Percentiles rank a stretch among this genome's conserved stretches.
These are phyloP conservation scores for Aspergillus versicolor DNA, from an alignment of 2,329 filamentous ascomycete genomes.

Conservation along the genomic window DNA sequence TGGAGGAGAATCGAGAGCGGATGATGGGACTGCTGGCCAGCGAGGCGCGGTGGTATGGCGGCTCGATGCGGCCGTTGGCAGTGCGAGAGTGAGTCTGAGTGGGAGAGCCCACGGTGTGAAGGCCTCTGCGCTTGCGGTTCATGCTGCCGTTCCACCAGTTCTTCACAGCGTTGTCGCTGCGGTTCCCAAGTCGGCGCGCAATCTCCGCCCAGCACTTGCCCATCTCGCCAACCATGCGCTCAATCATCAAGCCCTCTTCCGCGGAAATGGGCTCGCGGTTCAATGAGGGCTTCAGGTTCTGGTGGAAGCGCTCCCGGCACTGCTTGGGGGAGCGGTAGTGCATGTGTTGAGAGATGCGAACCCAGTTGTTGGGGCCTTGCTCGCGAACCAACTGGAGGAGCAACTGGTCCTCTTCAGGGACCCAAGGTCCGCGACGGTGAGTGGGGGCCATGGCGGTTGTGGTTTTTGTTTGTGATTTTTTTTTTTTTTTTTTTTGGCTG, in stretches of 20 bases:
- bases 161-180: constrained; percentile 94
- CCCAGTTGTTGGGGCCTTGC: constrained; percentile 84
- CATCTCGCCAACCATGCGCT: constrained; percentile 71
- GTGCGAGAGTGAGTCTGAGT: constrained; percentile 27
- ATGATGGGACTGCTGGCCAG: constrained; percentile 26
- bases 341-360: constrained; percentile 75
- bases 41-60: constrained; percentile 38
- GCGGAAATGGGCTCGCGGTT: constrained; percentile 72
- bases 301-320: constrained; percentile 89
- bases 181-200: constrained; percentile 73
- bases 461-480: background rate
- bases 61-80: constrained; percentile 38
- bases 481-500: too few relatives aligned
- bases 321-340: constrained; percentile 84
- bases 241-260: constrained; percentile 71
- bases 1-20: constrained; percentile 29
- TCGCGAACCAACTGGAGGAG: constrained; percentile 69
- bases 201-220: constrained; percentile 95
- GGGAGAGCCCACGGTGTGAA: constrained; percentile 36
- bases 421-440: constrained; percentile 80
- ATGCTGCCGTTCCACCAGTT: constrained; percentile 97
- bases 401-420: constrained; percentile 69
- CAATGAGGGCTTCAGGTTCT: constrained; percentile 78
- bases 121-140: constrained; percentile 68
- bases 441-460: constrained; percentile 40